phyloP scores from a whole-genome alignment of 1,284 basidiomycete species.

The Neolentinus lepideus region DNA sequence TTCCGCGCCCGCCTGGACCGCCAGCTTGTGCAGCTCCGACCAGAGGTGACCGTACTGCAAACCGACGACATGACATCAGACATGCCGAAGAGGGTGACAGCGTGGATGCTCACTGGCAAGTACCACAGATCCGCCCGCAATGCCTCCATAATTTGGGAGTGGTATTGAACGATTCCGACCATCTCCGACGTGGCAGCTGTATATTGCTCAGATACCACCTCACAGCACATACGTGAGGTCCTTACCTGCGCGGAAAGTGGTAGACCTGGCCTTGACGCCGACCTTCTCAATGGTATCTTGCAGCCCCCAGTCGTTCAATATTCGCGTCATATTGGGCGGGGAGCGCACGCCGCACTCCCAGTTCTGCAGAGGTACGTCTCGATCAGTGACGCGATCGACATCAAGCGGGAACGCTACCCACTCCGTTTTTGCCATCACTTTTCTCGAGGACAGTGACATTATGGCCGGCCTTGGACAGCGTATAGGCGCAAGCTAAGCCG shows the following conservation, averaged over 20 bases:
- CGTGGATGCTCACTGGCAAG: conserved; percentile 21
- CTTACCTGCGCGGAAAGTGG: neutral
- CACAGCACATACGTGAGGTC: neutral
- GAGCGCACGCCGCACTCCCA: conserved; percentile 35
- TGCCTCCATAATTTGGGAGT: conserved; percentile 28
- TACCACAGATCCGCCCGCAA: conserved; percentile 29
- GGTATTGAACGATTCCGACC: conserved; percentile 27
- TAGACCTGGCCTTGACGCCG: neutral
- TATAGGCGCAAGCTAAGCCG: neutral
- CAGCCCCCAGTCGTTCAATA: conserved; percentile 51
- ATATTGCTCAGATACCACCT: neutral
- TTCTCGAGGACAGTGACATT: neutral
- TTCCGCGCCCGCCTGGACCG: conserved; percentile 24
- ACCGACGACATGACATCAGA: neutral
- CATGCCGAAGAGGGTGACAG: neutral
- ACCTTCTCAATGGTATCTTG: conserved; percentile 23
- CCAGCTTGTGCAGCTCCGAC: conserved; percentile 6
- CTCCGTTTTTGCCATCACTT: neutral
- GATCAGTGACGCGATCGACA: neutral
- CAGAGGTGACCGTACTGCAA: neutral
- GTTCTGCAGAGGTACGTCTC: neutral
- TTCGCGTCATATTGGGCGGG: conserved; percentile 50
- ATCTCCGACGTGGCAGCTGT: conserved; percentile 26
- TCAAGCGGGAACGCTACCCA: neutral
- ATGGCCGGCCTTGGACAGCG: neutral